Evolutionary conservation across 2,329 filamentous ascomycete genomes (phyloP), one percentile per base, ranked within the genome.

Genomic region (Hawksworthiomyces lignivorus): DNA sequence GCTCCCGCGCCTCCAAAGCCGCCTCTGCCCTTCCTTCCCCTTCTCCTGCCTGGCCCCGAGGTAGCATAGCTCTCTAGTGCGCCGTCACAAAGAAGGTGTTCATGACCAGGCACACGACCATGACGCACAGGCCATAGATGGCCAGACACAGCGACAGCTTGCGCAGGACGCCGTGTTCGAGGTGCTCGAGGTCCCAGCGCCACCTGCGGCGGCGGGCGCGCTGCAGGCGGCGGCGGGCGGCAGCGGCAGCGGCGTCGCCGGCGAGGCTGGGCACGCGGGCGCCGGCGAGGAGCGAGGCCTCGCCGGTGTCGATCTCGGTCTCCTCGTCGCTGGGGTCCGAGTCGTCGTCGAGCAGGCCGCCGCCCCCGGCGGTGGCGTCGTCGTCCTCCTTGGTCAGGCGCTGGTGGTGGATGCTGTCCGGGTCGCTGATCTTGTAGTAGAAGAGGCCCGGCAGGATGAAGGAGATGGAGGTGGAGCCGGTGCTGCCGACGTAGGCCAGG

Each of bases 391-490:
- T 97, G 48, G 87, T 69, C 9, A 97, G 69, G 12, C 84, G 78
- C 59, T 95, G 90, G 54, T 96, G 88, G 48, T 90, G 80, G 21
- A 82, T 75, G 33, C 86, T 90, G 42, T 95, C 84, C 0, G 92
- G 92, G 19, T 87, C 80, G 11, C 87, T 94, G 46, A 98, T 97
- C 64, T 97, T 97, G 67, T 97, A 98, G 63, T 97, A 98, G 62
- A 98, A 98, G 4, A 98, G 65, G 0, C 92, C 92, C 0, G 92
- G 92, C 1, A 98, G 73, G 50, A 98, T 97, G 60, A 98, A 98
- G 48, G 87, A 94, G 54, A 98, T 98, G 47, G 87, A 87, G 0
- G 92, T 98, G 39, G 84, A 90, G 40, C 92, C 92, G 0, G 92
- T 98, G 53, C 84, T 88, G 28, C 92, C 92, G 10, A 98, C 92